phyloP scores from a whole-genome alignment of 2,329 filamentous ascomycete species.

The Bisporella sp. region DNA sequence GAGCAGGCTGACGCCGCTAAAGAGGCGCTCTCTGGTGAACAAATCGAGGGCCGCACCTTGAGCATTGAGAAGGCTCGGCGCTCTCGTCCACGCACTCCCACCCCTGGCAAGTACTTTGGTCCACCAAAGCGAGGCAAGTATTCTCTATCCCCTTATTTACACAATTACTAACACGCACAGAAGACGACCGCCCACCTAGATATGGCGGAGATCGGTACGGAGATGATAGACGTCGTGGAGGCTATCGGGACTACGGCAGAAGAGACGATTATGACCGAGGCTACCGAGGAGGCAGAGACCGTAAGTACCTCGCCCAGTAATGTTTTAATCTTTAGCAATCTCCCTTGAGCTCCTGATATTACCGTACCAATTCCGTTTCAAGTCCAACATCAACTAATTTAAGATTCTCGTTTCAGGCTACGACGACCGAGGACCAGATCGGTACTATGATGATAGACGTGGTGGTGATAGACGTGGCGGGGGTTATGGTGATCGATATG shows the following conservation, averaged over 20 bases:
- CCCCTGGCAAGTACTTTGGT: slow-evolving; percentile 97
- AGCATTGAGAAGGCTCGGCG: slow-evolving; percentile 99
- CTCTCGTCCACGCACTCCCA: slow-evolving; percentile 88
- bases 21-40: slow-evolving; percentile 90
- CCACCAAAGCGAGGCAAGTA: slow-evolving; percentile 90
- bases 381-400: neutral
- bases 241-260: slow-evolving; percentile 24
- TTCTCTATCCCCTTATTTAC: slow-evolving; percentile 31
- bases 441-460: slow-evolving; percentile 32
- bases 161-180: slow-evolving; percentile 31
- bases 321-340: neutral
- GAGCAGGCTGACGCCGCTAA: slow-evolving; percentile 96
- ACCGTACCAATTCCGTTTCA: neutral
- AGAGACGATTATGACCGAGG: slow-evolving; percentile 36
- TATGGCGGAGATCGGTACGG: slow-evolving; percentile 30
- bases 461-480: slow-evolving; percentile 34
- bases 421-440: slow-evolving; percentile 17
- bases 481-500: slow-evolving; percentile 39
- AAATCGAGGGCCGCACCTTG: slow-evolving; percentile 88
- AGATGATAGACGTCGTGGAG: slow-evolving; percentile 20
- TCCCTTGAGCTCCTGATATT: neutral
- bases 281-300: slow-evolving; percentile 31
- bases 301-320: slow-evolving; percentile 14
- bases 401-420: neutral
- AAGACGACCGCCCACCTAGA: slow-evolving; percentile 33